Conservation (phyloP, 371 early-diverging fungal genomes). For the Mortierella sp. region DNA sequence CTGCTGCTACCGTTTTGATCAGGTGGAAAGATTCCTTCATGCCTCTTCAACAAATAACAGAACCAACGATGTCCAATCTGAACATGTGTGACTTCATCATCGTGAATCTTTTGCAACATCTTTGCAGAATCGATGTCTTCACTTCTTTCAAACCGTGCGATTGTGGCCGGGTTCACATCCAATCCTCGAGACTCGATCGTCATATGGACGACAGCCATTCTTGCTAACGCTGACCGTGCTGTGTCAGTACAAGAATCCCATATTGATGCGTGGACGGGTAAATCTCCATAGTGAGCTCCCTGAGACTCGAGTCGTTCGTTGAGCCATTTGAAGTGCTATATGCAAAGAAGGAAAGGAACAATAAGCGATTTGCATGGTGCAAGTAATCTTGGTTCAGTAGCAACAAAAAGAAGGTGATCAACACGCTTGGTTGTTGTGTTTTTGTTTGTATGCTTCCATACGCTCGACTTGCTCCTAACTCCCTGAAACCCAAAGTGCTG, state of each 20-base stretch:
- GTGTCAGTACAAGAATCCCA: conserved; percentile 71
- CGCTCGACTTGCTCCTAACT: too few species aligned
- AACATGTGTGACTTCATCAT: conserved; percentile 71
- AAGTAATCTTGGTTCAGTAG: too few species aligned
- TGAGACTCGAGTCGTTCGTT: conserved; percentile 61
- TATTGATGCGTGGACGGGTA: conserved; percentile 67
- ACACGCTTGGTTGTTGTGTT: too few species aligned
- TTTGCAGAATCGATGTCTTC: conserved; percentile 62
- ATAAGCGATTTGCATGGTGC: neutral
- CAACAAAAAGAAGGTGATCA: neutral
- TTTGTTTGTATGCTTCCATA: too few species aligned
- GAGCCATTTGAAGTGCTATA: conserved; percentile 62
- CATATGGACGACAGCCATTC: conserved; percentile 71
- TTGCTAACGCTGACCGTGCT: conserved; percentile 53
- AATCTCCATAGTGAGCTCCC: conserved; percentile 62
- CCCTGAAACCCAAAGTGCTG: too few species aligned
- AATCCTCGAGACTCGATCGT: conserved; percentile 73
- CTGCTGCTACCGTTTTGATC: neutral
- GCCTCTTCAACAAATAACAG: conserved; percentile 42
- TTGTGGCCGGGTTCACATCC: conserved; percentile 72
- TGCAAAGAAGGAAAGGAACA: neutral
- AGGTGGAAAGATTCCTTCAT: conserved; percentile 46
- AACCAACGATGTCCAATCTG: conserved; percentile 69
- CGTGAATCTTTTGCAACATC: conserved; percentile 62
- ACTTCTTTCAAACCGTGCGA: conserved; percentile 62